Percentiles rank a stretch among this genome's conserved stretches.
phyloP scores from a whole-genome alignment of 1,139 yeast genomes.

The Candida frijolesensis region DNA sequence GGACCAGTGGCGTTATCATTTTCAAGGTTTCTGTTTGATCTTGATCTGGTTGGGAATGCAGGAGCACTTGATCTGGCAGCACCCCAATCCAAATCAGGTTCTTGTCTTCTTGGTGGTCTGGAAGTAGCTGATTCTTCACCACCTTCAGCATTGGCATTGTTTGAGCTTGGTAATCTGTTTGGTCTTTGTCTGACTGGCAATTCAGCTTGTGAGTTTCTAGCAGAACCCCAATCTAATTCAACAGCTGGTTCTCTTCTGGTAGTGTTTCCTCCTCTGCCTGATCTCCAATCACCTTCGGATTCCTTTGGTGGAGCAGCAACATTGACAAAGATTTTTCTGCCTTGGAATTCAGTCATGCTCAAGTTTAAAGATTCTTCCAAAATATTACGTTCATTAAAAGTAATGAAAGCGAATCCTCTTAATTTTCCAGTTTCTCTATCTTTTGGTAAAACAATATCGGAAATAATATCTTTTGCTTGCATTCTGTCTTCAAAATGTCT shows the following conservation, averaged over 20 bases:
- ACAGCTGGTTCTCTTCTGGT: slow-evolving; percentile 37
- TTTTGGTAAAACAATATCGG: slow-evolving; percentile 69
- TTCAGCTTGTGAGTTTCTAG: slow-evolving; percentile 31
- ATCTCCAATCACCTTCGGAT: slow-evolving; percentile 50
- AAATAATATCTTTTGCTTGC: slow-evolving; percentile 48
- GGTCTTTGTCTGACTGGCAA: slow-evolving; percentile 46
- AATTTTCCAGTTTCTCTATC: slow-evolving; percentile 66
- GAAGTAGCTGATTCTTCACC: slow-evolving; percentile 1
- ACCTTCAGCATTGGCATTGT: slow-evolving; percentile 15
- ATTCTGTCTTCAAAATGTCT: slow-evolving; percentile 71
- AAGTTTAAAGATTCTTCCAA: slow-evolving; percentile 72
- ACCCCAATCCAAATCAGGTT: slow-evolving; percentile 61
- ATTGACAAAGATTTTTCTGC: slow-evolving; percentile 77
- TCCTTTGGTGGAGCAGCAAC: slow-evolving; percentile 86
- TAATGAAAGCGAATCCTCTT: slow-evolving; percentile 87
- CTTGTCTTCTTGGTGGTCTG: slow-evolving; percentile 28
- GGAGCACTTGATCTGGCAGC: slow-evolving; percentile 46
- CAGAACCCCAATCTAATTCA: slow-evolving; percentile 60
- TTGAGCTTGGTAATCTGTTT: slow-evolving; percentile 21
- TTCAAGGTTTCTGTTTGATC: slow-evolving; percentile 15
- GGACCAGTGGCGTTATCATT: slow-evolving; percentile 22
- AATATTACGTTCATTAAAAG: slow-evolving; percentile 65
- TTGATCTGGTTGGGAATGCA: slow-evolving; percentile 41
- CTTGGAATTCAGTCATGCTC: slow-evolving; percentile 64
- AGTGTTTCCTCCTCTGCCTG: slow-evolving; percentile 40